Evolutionary conservation across 2,329 filamentous ascomycete genomes (phyloP), one percentile per base, ranked within the genome.

Genomic region (Phaeosphaeriaceae sp.): DNA sequence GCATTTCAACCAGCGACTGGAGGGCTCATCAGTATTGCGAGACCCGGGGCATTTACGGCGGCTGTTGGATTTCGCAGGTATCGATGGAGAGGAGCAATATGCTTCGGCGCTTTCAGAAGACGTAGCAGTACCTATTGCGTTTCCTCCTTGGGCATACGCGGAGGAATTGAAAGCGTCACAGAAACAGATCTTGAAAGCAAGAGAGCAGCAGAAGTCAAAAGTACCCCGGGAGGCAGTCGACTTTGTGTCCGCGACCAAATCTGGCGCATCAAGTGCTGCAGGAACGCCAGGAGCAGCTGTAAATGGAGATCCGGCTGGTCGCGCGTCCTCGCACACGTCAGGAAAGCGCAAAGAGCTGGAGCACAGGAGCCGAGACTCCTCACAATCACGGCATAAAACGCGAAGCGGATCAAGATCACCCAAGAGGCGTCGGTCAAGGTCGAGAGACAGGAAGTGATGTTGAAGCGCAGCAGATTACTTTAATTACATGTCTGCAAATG

Each of bases 1-100:
- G 17, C 91, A 95, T 77, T 94, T 94, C 82, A 93, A 95, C 74
- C 82, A 87, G 67, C 88, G 90, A 60, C 81, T 95, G 9, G 86
- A 89, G 36, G 83, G 84, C 56, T 90, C 89, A 0, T 78, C 85
- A 0, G 86, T 89, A 7, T 80, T 93, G 57, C 85, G 86, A 51
- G 94, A 94, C 71, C 91, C 91, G 2, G 86, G 85, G 44, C 80
- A 93, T 53, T 85, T 88, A 76, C 87, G 90, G 61, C 92, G 91
- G 77, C 81, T 94, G 54, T 83, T 92, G 80, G 83, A 82, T 22
- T 93, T 92, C 78, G 88, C 89, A 15, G 85, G 83, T 3, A 81
- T 88, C 21, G 79, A 78, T 36, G 79, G 80, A 36, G 79, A 81
- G 50, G 84, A 83, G 22, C 88, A 91, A 76, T 93, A 93, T 74